Base-by-base conservation (phyloP, 371 early-diverging fungal species). In the Homolaphlyctis polyrhiza region DNA sequence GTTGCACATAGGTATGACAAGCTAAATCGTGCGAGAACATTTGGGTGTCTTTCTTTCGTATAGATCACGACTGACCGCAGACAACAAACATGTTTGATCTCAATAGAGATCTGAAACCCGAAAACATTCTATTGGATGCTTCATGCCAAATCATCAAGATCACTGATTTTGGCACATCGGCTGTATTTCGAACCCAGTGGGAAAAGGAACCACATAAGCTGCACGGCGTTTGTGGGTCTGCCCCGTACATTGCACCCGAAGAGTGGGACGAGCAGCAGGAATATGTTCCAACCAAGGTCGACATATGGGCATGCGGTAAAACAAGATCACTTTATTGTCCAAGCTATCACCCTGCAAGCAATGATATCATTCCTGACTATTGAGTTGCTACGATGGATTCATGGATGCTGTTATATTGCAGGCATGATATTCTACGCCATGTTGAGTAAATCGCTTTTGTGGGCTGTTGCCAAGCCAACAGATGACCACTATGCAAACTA, bases 131-230 rank as follows among this genome's bases (percentile, higher is more conserved):
- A 1, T 69, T 99, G 60, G 92, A 94, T 55, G 75, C 73, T 2
- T 77, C 78, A n/a, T 87, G 90, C 57, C 87, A 86, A 34, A 74
- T 73, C 2, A 69, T 98, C 54, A 99, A 99, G 78, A 96, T 99
- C 67, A 92, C 96, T 13, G 99, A 99, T 77, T 99, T 98, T 87
- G 98, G 78, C 34, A 94, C 95, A 5, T 90, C 98, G 0, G 92
- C 93, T 58, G 95, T 97, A 0, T 95, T 95, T 79, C 79, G 88
- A 50, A 90, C 81, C 5, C 66, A 65, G 34, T 81, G 70, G 35
- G 77, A 77, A 60, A 68, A 64, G 61, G 51, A 66, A 33, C 70
- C 78, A 0, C 65, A 69, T 25, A 75, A 74, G 58, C 66, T 66
- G 30, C 64, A 66, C 45, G 83, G 83, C 16, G 59, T 77, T 18